These are phyloP conservation scores for Ogataea haglerorum DNA, from an alignment of 805 yeast species.

Conservation along the genomic window DNA sequence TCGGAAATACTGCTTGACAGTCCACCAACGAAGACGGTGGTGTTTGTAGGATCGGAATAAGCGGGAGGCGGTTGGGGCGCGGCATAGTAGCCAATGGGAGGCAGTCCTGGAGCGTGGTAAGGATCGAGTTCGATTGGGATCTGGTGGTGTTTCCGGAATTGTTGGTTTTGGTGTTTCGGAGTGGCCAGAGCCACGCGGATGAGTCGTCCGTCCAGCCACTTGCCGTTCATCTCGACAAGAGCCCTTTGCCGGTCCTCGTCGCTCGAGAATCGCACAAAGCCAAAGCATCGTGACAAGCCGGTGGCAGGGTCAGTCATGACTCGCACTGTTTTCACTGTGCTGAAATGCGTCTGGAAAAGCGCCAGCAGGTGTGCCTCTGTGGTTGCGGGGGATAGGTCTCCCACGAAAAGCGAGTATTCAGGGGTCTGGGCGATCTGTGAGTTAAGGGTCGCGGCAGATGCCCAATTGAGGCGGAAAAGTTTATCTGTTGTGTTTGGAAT, in stretches of 20 bases:
- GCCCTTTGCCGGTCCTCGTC: conserved; percentile 69
- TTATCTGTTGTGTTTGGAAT: conserved; percentile 60
- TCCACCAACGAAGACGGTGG: conserved; percentile 71
- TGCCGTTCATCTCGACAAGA: conserved; percentile 70
- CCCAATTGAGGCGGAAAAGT: conserved; percentile 77
- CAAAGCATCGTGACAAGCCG: conserved; percentile 75
- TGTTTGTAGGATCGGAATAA: conserved; percentile 61
- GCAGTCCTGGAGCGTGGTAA: conserved; percentile 20
- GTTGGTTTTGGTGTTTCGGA: conserved; percentile 48
- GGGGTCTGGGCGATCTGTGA: conserved; percentile 73
- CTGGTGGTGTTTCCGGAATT: conserved; percentile 19
- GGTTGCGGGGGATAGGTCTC: conserved; percentile 73
- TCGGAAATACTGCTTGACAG: conserved; percentile 63
- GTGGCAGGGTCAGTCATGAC: conserved; percentile 84
- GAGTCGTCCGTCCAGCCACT: conserved; percentile 75
- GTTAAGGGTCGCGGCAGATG: conserved; percentile 71
- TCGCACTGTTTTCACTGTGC: conserved; percentile 71
- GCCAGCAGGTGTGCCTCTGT: conserved; percentile 77
- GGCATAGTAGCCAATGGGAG: conserved; percentile 27
- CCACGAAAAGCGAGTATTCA: conserved; percentile 77
- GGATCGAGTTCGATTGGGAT: conserved; percentile 22
- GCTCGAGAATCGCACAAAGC: conserved; percentile 72
- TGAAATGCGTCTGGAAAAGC: conserved; percentile 63
- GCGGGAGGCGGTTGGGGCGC: conserved; percentile 24
- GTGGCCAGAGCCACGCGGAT: conserved; percentile 77